phyloP scores from a whole-genome alignment of 106 monocot genomes.

The Dendrobium huoshanense region DNA sequence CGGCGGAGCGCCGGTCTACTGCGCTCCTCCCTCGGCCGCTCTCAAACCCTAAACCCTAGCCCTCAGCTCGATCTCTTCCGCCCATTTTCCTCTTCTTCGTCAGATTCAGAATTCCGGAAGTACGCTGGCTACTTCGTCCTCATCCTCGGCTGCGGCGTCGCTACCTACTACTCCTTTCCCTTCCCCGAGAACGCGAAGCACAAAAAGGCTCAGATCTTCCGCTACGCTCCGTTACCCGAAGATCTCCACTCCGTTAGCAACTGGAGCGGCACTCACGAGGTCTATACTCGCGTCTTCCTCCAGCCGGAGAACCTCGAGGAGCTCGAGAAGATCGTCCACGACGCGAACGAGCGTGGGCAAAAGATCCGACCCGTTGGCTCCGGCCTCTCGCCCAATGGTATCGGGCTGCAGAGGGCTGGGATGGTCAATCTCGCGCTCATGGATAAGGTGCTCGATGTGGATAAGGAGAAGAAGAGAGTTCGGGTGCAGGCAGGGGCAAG shows the following conservation, averaged over 20 bases:
- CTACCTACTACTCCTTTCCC: slow-evolving; percentile 90
- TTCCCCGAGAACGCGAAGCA: slow-evolving; percentile 61
- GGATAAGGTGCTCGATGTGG: slow-evolving; percentile 82
- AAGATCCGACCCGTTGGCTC: slow-evolving; percentile 89
- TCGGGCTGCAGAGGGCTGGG: slow-evolving; percentile 66
- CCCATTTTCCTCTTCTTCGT: slow-evolving; percentile 32
- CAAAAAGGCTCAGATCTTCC: slow-evolving; percentile 88
- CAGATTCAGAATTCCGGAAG: slow-evolving; percentile 67
- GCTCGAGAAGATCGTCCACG: slow-evolving; percentile 53
- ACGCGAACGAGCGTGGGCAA: slow-evolving; percentile 33
- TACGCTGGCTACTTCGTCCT: slow-evolving; percentile 83
- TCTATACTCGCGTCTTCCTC: slow-evolving; percentile 67
- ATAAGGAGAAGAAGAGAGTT: slow-evolving; percentile 55
- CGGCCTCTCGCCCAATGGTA: slow-evolving; percentile 86
- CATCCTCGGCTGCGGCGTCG: slow-evolving; percentile 65
- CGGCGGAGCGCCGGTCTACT: not conserved
- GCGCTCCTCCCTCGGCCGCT: not conserved
- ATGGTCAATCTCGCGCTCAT: slow-evolving; percentile 96
- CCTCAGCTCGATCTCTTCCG: slow-evolving; percentile 20
- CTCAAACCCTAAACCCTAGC: slow-evolving; percentile 3
- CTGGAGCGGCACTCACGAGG: slow-evolving; percentile 98
- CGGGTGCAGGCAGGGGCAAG: slow-evolving; percentile 82
- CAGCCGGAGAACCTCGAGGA: slow-evolving; percentile 71
- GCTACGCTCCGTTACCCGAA: slow-evolving; percentile 87
- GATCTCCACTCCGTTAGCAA: slow-evolving; percentile 92